phyloP scores from a whole-genome alignment of 2,329 filamentous ascomycete genomes.

The Chaetomium olivaceum region DNA sequence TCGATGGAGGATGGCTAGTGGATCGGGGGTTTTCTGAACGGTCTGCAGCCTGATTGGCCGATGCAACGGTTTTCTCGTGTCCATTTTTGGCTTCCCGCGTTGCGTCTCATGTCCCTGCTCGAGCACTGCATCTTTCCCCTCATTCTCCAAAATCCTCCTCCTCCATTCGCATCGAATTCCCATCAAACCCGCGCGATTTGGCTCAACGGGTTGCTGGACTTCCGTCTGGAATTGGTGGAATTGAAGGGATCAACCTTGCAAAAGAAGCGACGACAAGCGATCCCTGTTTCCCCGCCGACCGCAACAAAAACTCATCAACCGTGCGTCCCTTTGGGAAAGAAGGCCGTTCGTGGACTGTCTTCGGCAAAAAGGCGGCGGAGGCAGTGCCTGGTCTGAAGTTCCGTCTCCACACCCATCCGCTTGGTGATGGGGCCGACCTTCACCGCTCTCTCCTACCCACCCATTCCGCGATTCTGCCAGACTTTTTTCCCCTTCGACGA shows the following conservation, averaged over 20 bases:
- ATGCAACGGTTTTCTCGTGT: constrained; percentile 49
- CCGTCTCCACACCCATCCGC: neutral
- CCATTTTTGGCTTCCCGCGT: constrained; percentile 36
- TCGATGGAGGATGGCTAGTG: constrained; percentile 25
- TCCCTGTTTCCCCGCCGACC: neutral
- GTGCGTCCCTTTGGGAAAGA: neutral
- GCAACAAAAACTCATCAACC: neutral
- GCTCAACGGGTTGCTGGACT: neutral
- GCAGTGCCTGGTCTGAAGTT: neutral
- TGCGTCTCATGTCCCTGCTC: constrained; percentile 28
- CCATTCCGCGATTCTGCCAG: neutral
- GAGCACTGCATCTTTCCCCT: constrained; percentile 18
- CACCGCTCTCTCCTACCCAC: constrained; percentile 3
- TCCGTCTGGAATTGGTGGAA: neutral
- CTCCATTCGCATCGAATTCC: neutral
- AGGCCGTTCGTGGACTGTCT: neutral
- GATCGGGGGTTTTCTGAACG: constrained; percentile 23
- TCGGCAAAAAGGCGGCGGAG: constrained; percentile 3
- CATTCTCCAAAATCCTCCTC: constrained; percentile 9
- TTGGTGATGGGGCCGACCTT: neutral
- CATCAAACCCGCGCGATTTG: neutral
- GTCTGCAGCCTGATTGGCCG: constrained; percentile 39
- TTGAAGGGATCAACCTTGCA: neutral
- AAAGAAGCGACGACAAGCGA: neutral
- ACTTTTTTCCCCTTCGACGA: neutral